Evolutionary conservation across 495 filamentous ascomycete species (phyloP).

Genomic region (Xylaria sp.): DNA sequence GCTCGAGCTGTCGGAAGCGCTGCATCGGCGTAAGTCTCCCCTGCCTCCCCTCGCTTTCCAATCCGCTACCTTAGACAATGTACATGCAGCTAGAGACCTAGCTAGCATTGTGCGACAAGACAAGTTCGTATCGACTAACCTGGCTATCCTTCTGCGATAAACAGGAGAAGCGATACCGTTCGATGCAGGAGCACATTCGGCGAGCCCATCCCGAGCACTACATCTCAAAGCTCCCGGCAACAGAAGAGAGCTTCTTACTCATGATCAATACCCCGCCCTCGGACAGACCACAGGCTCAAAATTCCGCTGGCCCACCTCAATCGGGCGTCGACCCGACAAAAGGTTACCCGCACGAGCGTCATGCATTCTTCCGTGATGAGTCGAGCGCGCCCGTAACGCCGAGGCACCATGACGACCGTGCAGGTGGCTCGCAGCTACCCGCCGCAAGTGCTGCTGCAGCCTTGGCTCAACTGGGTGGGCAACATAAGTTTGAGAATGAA

Average conservation of each 20-base stretch:
- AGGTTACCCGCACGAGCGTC: conserved; percentile 52
- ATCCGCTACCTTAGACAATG: neutral
- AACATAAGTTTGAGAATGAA: conserved; percentile 78
- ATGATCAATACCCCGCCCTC: conserved; percentile 92
- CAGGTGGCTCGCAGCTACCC: conserved; percentile 65
- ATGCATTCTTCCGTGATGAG: conserved; percentile 65
- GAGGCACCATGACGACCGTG: conserved; percentile 72
- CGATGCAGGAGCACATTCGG: conserved; percentile 99
- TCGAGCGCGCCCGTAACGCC: conserved; percentile 76
- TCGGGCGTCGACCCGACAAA: conserved; percentile 37
- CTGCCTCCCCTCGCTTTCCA: neutral
- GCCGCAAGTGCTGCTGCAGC: conserved; percentile 85
- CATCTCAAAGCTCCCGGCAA: conserved; percentile 97
- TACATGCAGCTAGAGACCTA: neutral
- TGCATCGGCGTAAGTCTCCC: conserved; percentile 89
- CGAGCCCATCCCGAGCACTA: conserved; percentile 97
- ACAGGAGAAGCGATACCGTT: conserved; percentile 96
- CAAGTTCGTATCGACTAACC: conserved; percentile 38
- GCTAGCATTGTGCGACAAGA: conserved; percentile 27
- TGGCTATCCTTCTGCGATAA: conserved; percentile 30
- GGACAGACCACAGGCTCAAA: conserved; percentile 67
- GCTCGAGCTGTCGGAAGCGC: conserved; percentile 95
- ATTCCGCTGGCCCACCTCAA: conserved; percentile 38
- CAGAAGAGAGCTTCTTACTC: conserved; percentile 95
- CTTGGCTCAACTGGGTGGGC: conserved; percentile 80